Conservation (phyloP, 2,329 filamentous ascomycete species). For the Beauveria asiatica region DNA sequence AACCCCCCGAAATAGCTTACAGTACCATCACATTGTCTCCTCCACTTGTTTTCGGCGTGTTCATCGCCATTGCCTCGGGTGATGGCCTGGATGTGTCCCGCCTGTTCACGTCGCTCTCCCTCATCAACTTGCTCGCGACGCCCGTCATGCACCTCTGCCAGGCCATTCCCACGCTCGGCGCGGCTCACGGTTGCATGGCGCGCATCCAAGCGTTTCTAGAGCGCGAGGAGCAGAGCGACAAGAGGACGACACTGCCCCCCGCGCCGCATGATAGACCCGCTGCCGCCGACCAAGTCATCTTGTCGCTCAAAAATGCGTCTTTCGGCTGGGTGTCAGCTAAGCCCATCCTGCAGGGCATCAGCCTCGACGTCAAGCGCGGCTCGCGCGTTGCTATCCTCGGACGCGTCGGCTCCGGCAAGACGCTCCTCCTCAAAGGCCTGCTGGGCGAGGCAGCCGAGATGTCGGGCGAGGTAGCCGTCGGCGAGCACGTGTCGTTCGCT, state of each 20-base stretch:
- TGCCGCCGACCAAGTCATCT: not conserved
- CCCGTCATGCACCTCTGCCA: constrained; percentile 2
- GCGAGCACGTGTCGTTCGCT: not conserved
- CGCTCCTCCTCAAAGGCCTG: not conserved
- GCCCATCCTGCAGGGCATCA: not conserved
- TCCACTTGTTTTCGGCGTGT: constrained; percentile 1
- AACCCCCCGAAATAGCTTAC: not conserved
- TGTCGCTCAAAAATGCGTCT: not conserved
- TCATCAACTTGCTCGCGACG: not conserved
- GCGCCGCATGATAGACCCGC: no score
- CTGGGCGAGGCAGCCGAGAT: not conserved
- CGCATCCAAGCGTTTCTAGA: not conserved
- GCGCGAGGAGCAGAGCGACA: not conserved
- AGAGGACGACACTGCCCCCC: not conserved
- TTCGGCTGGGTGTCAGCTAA: not conserved
- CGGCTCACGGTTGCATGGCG: constrained; percentile 1
- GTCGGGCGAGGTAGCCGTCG: not conserved
- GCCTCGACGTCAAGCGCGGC: not conserved
- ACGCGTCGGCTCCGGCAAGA: not conserved
- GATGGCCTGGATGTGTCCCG: not conserved
- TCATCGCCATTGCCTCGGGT: not conserved
- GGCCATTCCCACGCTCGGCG: not conserved
- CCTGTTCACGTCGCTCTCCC: not conserved
- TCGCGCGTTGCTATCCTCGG: not conserved
- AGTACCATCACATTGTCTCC: constrained; percentile 1